Conservation (phyloP, 345 rosid genomes). For the Eucalyptus albens region DNA sequence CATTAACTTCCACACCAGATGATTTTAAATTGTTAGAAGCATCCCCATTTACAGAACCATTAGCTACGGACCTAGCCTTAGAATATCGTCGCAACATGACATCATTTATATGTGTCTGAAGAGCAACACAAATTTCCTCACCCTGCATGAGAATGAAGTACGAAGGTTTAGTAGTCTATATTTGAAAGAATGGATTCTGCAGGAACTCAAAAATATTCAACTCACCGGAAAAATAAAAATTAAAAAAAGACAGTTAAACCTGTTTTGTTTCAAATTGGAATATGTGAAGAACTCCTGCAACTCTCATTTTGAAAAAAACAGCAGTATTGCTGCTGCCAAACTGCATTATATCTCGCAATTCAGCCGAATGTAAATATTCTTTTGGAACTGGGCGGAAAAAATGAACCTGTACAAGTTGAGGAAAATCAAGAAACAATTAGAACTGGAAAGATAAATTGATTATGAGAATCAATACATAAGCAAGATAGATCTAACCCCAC, state of each 20-base stretch:
- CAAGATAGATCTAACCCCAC: slow-evolving; percentile 61
- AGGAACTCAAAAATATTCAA: neutral
- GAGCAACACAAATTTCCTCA: slow-evolving; percentile 97
- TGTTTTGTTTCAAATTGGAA: slow-evolving; percentile 98
- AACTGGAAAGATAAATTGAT: neutral
- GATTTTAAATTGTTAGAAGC: slow-evolving; percentile 45
- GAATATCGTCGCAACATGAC: slow-evolving; percentile 98
- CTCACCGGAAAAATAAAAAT: neutral
- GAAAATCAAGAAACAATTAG: neutral
- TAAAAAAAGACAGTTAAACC: slow-evolving; percentile 18
- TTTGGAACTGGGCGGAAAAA: slow-evolving; percentile 98
- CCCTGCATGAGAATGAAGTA: slow-evolving; percentile 38
- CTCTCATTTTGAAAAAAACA: slow-evolving; percentile 97
- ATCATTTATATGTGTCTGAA: slow-evolving; percentile 98
- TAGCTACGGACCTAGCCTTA: slow-evolving; percentile 65
- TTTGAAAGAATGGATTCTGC: neutral
- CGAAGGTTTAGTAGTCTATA: neutral
- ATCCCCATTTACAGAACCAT: slow-evolving; percentile 63
- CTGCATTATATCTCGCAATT: slow-evolving; percentile 95
- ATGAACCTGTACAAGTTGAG: slow-evolving; percentile 41
- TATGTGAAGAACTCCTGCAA: slow-evolving; percentile 96
- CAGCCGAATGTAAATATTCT: slow-evolving; percentile 93
- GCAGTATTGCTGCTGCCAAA: slow-evolving; percentile 98
- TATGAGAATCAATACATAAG: neutral
- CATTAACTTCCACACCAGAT: slow-evolving; percentile 45